Conservation (phyloP, 2,329 filamentous ascomycete genomes). For the Blastomyces silverae region DNA sequence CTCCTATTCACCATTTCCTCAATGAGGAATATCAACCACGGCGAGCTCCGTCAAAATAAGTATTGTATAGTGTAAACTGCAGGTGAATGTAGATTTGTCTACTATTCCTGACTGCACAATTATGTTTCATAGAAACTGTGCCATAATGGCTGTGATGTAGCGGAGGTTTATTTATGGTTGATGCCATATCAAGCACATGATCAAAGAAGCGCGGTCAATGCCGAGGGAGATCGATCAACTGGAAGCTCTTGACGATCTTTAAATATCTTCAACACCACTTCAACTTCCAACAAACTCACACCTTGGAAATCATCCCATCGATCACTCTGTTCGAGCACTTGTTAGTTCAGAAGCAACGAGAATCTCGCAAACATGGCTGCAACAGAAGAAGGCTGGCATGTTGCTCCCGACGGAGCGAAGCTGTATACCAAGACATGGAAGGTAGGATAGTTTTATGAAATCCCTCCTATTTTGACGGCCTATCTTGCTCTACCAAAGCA, state of each 20-base stretch:
- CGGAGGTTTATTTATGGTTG: no score
- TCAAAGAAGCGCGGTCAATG: background rate
- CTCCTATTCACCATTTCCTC: no score
- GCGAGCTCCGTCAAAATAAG: no score
- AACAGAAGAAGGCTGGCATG: constrained; percentile 48
- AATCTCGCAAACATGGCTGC: constrained; percentile 31
- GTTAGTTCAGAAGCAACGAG: background rate
- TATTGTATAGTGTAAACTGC: no score
- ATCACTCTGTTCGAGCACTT: background rate
- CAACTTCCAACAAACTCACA: background rate
- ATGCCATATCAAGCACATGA: background rate
- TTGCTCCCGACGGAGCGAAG: constrained; percentile 46
- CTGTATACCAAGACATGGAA: constrained; percentile 59
- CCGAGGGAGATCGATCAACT: background rate
- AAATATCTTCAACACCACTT: background rate
- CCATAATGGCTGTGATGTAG: no score
- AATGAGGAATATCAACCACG: no score
- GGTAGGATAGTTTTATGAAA: constrained; percentile 31
- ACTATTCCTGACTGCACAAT: no score
- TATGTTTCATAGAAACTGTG: no score
- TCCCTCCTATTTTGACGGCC: background rate
- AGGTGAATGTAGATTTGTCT: no score
- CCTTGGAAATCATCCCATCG: background rate
- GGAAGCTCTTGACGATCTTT: no score
- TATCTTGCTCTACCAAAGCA: background rate